Evolutionary conservation across 805 yeast species (phyloP), one percentile per base, ranked within the genome.

Genomic region (Spathaspora passalidarum): DNA sequence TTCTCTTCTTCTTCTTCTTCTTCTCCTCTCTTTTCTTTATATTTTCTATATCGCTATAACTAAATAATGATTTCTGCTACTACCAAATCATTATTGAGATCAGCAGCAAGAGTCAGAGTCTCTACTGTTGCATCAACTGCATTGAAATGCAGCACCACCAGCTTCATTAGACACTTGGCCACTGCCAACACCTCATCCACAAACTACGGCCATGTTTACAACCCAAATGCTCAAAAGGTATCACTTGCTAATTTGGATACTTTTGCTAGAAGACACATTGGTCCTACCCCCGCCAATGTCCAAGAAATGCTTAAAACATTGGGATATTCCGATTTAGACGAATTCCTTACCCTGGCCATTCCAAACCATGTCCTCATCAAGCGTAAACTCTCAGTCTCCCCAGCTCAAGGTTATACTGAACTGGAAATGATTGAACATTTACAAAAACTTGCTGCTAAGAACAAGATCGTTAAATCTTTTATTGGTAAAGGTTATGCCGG

Each of bases 401-500:
- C 97, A 2, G 62, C 62, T 5, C 61, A 80, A 21, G 98, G 98
- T 2, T 86, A 63, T 62, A 73, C 96, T 4, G 99, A 94, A 65
- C 75, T 84, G 47, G 85, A 89, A 63, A 83, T 92, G 84, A 64
- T 88, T 34, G 74, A 73, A 1, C 84, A 87, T 53, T 70, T 92
- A 53, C 73, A 78, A 48, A 69, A 73, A 44, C 72, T 94, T 43
- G 97, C 97, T 0, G 61, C 72, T 36, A 83, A 88, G 62, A 94
- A 94, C 72, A 79, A 79, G 56, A 75, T 86, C 29, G 78, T 79
- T 52, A 81, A 80, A 65, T 80, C 91, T 35, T 84, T 83, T 55
- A 92, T 94, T 48, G 99, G 99, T 51, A 87, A 88, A 63, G 99
- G 99, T 35, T 94, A 92, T 67, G 86, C 88, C 56, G 96, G 96